Evolutionary conservation across 805 yeast genomes (phyloP).

Genomic region (Saccharomycopsis oosterbeekiorum): DNA sequence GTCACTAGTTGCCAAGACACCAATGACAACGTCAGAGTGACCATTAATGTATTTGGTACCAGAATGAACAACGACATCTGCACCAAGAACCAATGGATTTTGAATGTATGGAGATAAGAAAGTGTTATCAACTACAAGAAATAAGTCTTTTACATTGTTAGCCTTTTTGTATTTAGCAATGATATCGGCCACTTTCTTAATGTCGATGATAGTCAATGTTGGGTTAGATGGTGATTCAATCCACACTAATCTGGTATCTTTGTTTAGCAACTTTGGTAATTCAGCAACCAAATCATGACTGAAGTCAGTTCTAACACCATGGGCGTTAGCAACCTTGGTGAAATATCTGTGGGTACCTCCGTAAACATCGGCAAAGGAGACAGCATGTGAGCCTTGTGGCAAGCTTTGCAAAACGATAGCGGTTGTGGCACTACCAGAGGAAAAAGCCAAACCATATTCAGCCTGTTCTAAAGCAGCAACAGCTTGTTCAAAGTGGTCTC

Average conservation of each 20-base stretch:
- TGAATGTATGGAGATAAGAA: constrained; percentile 81
- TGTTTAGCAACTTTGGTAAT: constrained; percentile 42
- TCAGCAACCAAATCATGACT: constrained; percentile 55
- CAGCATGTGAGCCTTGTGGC: constrained; percentile 61
- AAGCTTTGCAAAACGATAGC: constrained; percentile 67
- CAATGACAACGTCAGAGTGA: constrained; percentile 86
- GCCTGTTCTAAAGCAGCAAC: constrained; percentile 74
- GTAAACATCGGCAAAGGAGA: constrained; percentile 77
- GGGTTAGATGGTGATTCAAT: constrained; percentile 87
- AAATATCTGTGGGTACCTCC: constrained; percentile 91
- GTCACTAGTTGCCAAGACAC: constrained; percentile 64
- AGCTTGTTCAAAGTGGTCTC: constrained; percentile 69
- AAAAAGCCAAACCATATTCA: constrained; percentile 63
- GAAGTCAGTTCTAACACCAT: constrained; percentile 63
- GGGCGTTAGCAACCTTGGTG: constrained; percentile 74
- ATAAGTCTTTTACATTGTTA: constrained; percentile 38
- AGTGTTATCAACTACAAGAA: constrained; percentile 78
- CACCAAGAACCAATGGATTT: constrained; percentile 75
- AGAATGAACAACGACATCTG: constrained; percentile 80
- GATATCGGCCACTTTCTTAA: constrained; percentile 46
- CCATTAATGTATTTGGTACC: constrained; percentile 89
- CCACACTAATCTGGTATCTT: constrained; percentile 72
- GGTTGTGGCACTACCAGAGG: constrained; percentile 83
- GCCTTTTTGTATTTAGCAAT: constrained; percentile 33
- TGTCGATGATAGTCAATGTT: constrained; percentile 71